Evolutionary conservation across 495 filamentous ascomycete species (phyloP), one percentile per base, ranked within the genome.

Genomic region (Rostrohypoxylon terebratum): DNA sequence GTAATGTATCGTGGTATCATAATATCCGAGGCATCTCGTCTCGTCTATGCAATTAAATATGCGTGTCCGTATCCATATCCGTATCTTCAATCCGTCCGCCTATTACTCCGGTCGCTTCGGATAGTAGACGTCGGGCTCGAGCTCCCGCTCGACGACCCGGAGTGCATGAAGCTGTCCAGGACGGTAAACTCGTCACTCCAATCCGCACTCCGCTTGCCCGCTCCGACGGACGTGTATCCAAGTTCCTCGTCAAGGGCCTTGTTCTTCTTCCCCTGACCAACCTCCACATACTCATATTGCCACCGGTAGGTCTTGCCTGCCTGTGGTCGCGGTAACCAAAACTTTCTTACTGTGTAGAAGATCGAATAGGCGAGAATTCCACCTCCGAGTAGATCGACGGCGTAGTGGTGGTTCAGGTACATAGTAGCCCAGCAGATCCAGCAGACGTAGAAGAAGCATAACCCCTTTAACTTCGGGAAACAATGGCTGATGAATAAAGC

Each of bases 401-500:
- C 94, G 76, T 98, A 98, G 80, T 98, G 94, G 80, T 98, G 94
- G 47, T 93, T 94, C 59, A 98, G 88, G 75, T 98, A 97, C 92
- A 98, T 96, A 55, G 94, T 98, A n/a, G 94, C 91, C 94, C 94
- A 98, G 91, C 93, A 97, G 76, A 98, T 90, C 94, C 94, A 98
- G 60, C 90, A 84, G 9, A 90, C 90, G 80, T 98, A 97, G 54
- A 84, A 85, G 51, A 94, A 85, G 81, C 95, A 96, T 25, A 94
- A 76, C 38, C 89, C 88, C 70, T 89, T 88, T 62, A 94, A 82
- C 31, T 87, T 86, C 2, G 94, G 94, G 84, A 98, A 98, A 75
- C 93, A 87, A 75, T 95, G 90, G 78, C 90, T 91, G 87, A 98
- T 91, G 84, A 97, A 97, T n/a, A 97, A 84, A 36, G 93, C 93